These are phyloP conservation scores for Fraxinus platypoda DNA, from an alignment of 305 asterid genomes.

Conservation along the genomic window DNA sequence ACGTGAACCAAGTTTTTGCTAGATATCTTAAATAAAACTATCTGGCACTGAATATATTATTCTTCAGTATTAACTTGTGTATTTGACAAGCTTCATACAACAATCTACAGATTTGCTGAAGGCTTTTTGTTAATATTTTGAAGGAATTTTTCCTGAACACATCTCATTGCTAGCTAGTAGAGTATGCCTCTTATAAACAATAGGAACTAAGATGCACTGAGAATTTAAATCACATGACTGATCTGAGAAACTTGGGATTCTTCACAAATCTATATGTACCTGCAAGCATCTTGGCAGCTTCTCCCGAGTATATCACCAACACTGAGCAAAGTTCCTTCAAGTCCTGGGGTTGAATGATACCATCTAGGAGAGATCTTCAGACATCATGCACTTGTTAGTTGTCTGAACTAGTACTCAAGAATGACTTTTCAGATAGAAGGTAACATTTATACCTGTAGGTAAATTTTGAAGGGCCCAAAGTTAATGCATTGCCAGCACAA, in stretches of 20 bases:
- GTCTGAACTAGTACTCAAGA: conserved; percentile 22
- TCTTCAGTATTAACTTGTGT: background rate
- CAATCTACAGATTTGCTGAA: background rate
- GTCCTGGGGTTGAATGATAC: conserved; percentile 89
- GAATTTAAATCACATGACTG: background rate
- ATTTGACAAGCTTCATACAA: background rate
- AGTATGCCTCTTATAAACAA: background rate
- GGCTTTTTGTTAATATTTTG: background rate
- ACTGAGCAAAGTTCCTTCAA: conserved; percentile 94
- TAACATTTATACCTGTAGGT: conserved; percentile 64
- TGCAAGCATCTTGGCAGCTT: conserved; percentile 84
- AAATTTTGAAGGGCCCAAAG: conserved; percentile 78
- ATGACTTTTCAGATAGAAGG: conserved; percentile 1
- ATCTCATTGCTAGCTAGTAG: background rate
- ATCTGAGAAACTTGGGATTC: background rate
- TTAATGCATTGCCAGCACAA: conserved; percentile 53
- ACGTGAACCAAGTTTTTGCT: background rate
- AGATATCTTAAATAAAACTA: background rate
- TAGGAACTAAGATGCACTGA: background rate
- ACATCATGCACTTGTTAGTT: conserved; percentile 39
- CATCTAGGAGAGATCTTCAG: conserved; percentile 91
- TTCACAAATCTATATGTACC: conserved; percentile 45
- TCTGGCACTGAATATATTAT: background rate
- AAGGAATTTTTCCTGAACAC: background rate
- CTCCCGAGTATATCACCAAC: conserved; percentile 78